Percentiles rank a stretch among this genome's conserved stretches.
Conservation (phyloP, 176 grass and related monocot species). For the Zea mays region Zm-B73-REFERENCE-NAM-5.0 NC_050097.1:213752501-213753000, state of each 20-base stretch:
- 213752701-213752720: slow-evolving; percentile 11
- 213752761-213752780: background rate
- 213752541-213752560: slow-evolving; percentile 3
- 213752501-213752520: background rate
- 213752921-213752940: slow-evolving; percentile 39
- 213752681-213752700: background rate
- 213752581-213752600: slow-evolving; percentile 23
- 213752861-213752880: background rate
- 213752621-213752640: background rate
- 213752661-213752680: slow-evolving; percentile 15
- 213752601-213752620: background rate
- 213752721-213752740: background rate
- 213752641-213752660: slow-evolving; percentile 18
- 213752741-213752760: background rate
- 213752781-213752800: background rate
- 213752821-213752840: background rate
- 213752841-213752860: background rate
- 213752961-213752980: slow-evolving; percentile 31
- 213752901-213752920: slow-evolving; percentile 52
- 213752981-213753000: slow-evolving; percentile 19
- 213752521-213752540: slow-evolving; percentile 37
- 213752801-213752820: background rate
- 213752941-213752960: slow-evolving; percentile 35
- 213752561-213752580: slow-evolving; percentile 38
- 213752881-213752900: background rate